Base-by-base conservation (phyloP, 176 grass and related monocot genomes). In the Tillandsia fasciculata region DNA sequence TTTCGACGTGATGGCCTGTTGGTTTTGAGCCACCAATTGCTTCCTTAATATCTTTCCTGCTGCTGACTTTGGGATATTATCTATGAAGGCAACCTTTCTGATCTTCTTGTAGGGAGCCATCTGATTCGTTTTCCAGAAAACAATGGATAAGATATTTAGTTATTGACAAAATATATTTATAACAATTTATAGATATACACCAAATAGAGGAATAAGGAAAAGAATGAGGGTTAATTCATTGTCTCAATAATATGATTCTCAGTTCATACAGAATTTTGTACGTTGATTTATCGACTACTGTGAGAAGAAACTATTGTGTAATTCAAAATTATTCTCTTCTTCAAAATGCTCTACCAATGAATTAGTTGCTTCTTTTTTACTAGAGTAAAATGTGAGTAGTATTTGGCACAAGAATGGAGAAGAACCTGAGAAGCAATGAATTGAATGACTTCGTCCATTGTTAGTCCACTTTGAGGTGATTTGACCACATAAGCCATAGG, bases 401-500 rank as follows among this genome's bases (percentile, higher is more conserved):
- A 56, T 11, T 14, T n/a, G 13, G 15, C n/a, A 11, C 15, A 56
- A 13, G 12, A 14, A 56, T 12, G 15, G 53, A 56, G 53, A 14
- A 14, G 15, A 56, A 80, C 78, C 61, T 73, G 70, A 20, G 59
- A 70, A 24, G 61, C 70, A 13, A 80, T 63, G 28, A 66, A 80
- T 66, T 80, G 29, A 13, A 80, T 80, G 26, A 74, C 50, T 74
- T 73, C 50, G 8, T 23, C 48, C 48, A 68, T 33, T 8, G 18
- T 80, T n/a, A 80, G 49, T 29, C 69, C 51, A 28, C 11, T 74
- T 67, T 63, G 63, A 11, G 63, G 49, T 47, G 53, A 63, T 59
- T 28, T 72, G 50, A 79, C 77, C 24, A 79, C 47, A 66, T 65
- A 72, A 9, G 77, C 77, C 77, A 79, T 66, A 0, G 77, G 77